Conservation (phyloP, 2,329 filamentous ascomycete genomes). For the Fusarium albosuccineum region DNA sequence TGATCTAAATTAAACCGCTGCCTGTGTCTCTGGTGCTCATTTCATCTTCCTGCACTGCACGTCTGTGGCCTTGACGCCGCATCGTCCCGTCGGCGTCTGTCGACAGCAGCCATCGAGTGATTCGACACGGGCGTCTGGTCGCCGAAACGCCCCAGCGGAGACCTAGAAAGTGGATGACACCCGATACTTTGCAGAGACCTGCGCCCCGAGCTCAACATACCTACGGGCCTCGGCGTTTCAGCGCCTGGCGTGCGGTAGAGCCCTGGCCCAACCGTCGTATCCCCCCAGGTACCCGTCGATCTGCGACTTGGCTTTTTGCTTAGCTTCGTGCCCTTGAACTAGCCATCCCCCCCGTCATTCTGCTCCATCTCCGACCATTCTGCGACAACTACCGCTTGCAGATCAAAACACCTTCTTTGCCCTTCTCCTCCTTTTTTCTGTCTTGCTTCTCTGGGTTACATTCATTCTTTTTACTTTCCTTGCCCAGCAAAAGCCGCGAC, state of each 20-base stretch:
- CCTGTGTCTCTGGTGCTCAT: neutral
- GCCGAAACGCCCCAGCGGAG: constrained; percentile 38
- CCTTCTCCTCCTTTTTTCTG: constrained; percentile 14
- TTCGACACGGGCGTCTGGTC: constrained; percentile 32
- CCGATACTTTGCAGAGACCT: constrained; percentile 7
- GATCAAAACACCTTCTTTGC: constrained; percentile 35
- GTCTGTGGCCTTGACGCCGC: constrained; percentile 22
- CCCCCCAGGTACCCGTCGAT: constrained; percentile 41
- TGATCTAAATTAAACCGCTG: neutral
- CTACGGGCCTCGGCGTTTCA: neutral
- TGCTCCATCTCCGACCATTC: constrained; percentile 18
- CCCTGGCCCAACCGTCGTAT: constrained; percentile 20
- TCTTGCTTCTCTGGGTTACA: neutral
- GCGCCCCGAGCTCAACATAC: constrained; percentile 7
- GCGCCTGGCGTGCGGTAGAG: neutral
- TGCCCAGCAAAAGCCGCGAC: constrained; percentile 19
- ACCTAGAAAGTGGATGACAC: constrained; percentile 23
- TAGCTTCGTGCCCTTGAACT: constrained; percentile 30
- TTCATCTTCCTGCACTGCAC: neutral
- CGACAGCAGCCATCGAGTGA: constrained; percentile 31
- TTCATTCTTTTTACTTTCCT: constrained; percentile 10
- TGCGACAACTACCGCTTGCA: constrained; percentile 37
- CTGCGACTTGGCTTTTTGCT: constrained; percentile 46
- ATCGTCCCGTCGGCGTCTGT: constrained; percentile 25
- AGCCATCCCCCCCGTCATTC: constrained; percentile 10